Evolutionary conservation across 2,329 filamentous ascomycete species (phyloP).

Genomic region (Monilinia aucupariae): DNA sequence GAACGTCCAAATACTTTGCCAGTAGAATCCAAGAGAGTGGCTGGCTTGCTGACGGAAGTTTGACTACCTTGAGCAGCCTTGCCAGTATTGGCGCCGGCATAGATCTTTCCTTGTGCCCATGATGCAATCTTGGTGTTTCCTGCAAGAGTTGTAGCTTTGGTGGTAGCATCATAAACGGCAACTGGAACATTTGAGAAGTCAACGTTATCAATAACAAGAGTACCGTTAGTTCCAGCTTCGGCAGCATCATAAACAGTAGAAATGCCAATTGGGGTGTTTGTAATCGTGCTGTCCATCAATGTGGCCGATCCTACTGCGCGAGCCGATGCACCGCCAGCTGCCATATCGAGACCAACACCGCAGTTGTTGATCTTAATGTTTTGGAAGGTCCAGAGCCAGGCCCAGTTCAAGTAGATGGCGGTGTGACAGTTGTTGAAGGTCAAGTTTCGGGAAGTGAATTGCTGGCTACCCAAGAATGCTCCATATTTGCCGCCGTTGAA

Average conservation of each 20-base stretch:
- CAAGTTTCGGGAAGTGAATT: conserved; percentile 80
- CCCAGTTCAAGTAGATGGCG: conserved; percentile 86
- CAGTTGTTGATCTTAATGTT: conserved; percentile 69
- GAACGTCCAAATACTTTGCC: conserved; percentile 75
- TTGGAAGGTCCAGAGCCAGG: conserved; percentile 82
- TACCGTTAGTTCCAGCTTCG: conserved; percentile 66
- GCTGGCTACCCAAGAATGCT: conserved; percentile 77
- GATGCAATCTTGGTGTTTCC: conserved; percentile 64
- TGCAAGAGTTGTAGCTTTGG: conserved; percentile 55
- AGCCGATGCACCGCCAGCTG: conserved; percentile 50
- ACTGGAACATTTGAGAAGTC: conserved; percentile 68
- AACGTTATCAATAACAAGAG: conserved; percentile 82
- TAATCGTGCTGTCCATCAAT: conserved; percentile 73
- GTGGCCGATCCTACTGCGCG: conserved; percentile 84
- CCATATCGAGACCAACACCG: conserved; percentile 73
- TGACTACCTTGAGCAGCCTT: conserved; percentile 56
- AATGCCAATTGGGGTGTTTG: conserved; percentile 70
- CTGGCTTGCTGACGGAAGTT: conserved; percentile 54
- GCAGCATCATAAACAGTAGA: conserved; percentile 64
- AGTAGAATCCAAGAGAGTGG: conserved; percentile 53
- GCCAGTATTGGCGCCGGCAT: conserved; percentile 44
- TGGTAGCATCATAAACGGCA: conserved; percentile 58
- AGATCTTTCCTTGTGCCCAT: conserved; percentile 76
- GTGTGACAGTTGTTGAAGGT: conserved; percentile 78
- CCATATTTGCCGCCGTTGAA: conserved; percentile 80